Evolutionary conservation across 257 asterid species (phyloP), one percentile per base, ranked within the genome.

Genomic region (Penstemon eatonii): DNA sequence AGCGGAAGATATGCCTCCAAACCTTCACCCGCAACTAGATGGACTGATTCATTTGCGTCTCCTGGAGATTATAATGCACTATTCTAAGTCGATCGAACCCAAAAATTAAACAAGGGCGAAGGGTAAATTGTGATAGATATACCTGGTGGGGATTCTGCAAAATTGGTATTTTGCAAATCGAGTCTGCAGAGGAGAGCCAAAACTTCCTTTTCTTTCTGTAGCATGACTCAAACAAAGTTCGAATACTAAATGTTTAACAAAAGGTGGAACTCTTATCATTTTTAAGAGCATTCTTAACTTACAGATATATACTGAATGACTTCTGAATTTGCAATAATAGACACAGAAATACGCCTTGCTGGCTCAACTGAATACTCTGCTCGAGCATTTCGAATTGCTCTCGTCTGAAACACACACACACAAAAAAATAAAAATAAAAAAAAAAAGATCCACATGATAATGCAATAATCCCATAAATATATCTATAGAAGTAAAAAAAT

Each of bases 301-400:
- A 93, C 97, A 41, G 89, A 84, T 69, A 93, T 85, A 61, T 93
- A 93, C 46, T 84, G 88, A 67, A 84, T 78, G 64, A 90, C 97
- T 70, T 93, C 97, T 37, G 95, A 58, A 78, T 83, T 90, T 67
- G 96, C 99, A 80, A 93, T 88, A 52, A 93, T 70, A 7, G 84
- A 86, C 40, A 94, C 95, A 73, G 97, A 87, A 65, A 93, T 93
- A 41, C 83, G 91, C 76, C 84, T 85, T 64, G 88, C 96, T 78
- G 99, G 96, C 78, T 93, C 99, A 71, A 90, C 99, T 57, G 96
- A 87, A 77, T 93, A 93, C 86, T 93, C 98, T 52, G 98, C 96
- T 67, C 98, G 82, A 51, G 95, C 96, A 83, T 93, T 93, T 68
- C 98, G 85, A 66, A 93, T 87, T 71, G 97, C 96, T 83, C 94